A percentile compares a stretch with the other conserved stretches of the same genome.
phyloP scores from a whole-genome alignment of 2,329 filamentous ascomycete genomes.

The Massarina eburnea region DNA sequence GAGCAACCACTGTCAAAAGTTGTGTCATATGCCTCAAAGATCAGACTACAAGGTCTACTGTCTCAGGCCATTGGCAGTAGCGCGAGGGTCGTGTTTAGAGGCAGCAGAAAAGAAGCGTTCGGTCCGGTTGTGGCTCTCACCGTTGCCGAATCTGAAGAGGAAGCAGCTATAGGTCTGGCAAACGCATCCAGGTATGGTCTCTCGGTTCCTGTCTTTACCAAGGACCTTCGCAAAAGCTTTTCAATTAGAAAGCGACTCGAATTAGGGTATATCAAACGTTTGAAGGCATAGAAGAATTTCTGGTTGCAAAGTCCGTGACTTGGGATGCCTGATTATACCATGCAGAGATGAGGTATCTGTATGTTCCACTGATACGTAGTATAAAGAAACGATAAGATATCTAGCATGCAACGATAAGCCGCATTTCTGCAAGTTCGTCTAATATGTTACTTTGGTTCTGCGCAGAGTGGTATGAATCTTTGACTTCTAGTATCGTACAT shows the following conservation, averaged over 20 bases:
- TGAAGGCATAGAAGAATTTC: constrained; percentile 45
- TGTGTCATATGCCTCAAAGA: constrained; percentile 29
- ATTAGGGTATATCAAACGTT: constrained; percentile 41
- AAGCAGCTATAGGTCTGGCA: constrained; percentile 69
- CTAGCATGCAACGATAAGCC: too few relatives aligned
- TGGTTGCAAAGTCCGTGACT: constrained; percentile 37
- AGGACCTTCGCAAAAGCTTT: constrained; percentile 10
- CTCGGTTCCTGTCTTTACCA: constrained; percentile 26
- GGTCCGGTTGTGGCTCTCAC: constrained; percentile 70
- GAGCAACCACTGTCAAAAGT: constrained; percentile 1
- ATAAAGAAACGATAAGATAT: background rate
- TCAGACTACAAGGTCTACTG: constrained; percentile 34
- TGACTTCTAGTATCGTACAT: too few relatives aligned
- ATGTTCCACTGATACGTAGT: background rate
- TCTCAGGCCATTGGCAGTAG: constrained; percentile 56
- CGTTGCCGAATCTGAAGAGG: constrained; percentile 63
- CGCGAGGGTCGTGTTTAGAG: constrained; percentile 55
- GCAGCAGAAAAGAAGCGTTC: constrained; percentile 56
- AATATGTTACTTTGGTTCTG: too few relatives aligned
- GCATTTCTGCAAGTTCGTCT: too few relatives aligned
- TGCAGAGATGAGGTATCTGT: background rate
- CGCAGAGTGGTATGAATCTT: too few relatives aligned
- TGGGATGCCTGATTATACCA: constrained; percentile 5
- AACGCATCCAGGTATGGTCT: constrained; percentile 72
- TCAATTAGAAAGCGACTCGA: constrained; percentile 21